These are phyloP conservation scores for Populus nigra DNA, from an alignment of 345 rosid species.

Conservation along the genomic window DNA sequence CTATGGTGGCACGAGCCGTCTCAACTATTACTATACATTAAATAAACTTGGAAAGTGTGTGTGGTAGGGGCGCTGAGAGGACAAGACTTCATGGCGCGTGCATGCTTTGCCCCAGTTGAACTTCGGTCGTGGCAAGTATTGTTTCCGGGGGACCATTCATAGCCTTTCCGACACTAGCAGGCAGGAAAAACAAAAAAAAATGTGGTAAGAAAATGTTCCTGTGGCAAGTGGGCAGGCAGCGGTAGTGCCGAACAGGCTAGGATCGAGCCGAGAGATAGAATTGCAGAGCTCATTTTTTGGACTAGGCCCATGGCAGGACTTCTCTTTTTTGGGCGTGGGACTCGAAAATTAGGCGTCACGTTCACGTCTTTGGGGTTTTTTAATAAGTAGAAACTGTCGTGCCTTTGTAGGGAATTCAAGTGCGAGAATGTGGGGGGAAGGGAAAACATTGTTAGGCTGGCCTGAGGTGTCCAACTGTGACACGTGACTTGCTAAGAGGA, in stretches of 20 bases:
- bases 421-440: background rate
- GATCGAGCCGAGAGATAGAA: too few relatives aligned
- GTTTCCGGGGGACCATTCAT: background rate
- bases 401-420: background rate
- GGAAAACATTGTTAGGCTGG: background rate
- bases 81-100: too few relatives aligned
- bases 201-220: too few relatives aligned
- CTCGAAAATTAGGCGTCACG: constrained; percentile 14
- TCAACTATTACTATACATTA: background rate
- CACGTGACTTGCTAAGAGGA: background rate
- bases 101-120: background rate
- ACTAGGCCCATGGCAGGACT: background rate
- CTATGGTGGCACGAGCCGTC: background rate
- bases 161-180: background rate
- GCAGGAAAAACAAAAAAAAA: too few relatives aligned
- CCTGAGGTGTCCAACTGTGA: background rate
- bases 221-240: too few relatives aligned
- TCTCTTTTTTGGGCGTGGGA: background rate
- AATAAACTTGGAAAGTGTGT: background rate
- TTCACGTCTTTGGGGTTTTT: background rate
- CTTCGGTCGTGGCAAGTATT: background rate
- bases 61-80: background rate
- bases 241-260: too few relatives aligned
- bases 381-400: background rate
- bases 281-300: background rate